Base-by-base conservation (phyloP, 2,329 filamentous ascomycete species). In the Colletotrichum lini region DNA sequence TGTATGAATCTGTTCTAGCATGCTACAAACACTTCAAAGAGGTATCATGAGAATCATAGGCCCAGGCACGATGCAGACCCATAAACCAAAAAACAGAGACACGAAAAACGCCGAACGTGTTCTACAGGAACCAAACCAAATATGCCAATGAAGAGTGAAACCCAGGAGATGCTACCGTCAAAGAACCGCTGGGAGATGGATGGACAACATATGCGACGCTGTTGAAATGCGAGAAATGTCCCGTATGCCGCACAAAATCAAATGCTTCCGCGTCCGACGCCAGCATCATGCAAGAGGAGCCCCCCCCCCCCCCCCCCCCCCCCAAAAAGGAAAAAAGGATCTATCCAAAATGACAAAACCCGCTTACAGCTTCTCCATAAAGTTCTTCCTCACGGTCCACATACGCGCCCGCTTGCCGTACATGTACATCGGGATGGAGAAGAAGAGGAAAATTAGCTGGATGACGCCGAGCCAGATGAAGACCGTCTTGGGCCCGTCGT, bases 361-460 rank as follows among this genome's bases (percentile, higher is more conserved):
- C 2, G 42, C 10, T 75, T 18, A 84, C 65, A 84, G 92, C 78
- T 90, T 93, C 87, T 97, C 94, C 92, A 97, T 95, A 74, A 97
- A 84, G 75, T 93, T 94, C 86, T 88, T 93, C 73, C 93, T 86
- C 13, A 95, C 94, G 0, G 95, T 98, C 96, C 95, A 98, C 94
- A 98, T 97, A 21, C 96, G 87, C 18, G 92, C 91, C 67, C 95
- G 85, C 86, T 98, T 98, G 21, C 96, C 96, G 78, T 90, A 98
- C 23, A 98, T 93, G 79, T 96, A 98, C 93, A 98, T 94, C 0
- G 96, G 96, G 66, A 98, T 91, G 1, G 94, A 93, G 65, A 87
- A 90, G 3, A 94, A 77, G 79, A 97, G 85, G 66, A 92, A 88
- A 15, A 90, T 89, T 44, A 98, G 81, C 81, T 98, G 96, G 38